These are phyloP conservation scores for Talaromyces atroroseus DNA, from an alignment of 2,329 filamentous ascomycete genomes.

Conservation along the genomic window DNA sequence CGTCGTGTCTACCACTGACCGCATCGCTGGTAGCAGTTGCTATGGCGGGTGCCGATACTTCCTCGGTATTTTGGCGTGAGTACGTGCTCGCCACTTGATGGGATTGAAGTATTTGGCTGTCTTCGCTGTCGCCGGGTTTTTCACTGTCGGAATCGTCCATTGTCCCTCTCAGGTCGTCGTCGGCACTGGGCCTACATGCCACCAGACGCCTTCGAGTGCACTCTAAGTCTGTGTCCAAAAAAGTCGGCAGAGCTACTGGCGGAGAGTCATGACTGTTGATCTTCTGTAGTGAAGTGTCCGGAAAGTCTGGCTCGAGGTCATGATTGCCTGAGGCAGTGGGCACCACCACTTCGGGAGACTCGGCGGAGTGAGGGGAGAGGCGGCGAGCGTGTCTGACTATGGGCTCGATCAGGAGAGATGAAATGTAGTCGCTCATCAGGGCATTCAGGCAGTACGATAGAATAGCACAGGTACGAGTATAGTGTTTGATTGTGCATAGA, in stretches of 20 bases:
- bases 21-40: background rate
- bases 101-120: background rate
- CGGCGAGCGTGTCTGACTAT: constrained; percentile 40
- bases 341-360: constrained; percentile 11
- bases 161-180: constrained; percentile 5
- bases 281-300: constrained; percentile 16
- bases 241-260: background rate
- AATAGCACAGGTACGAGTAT: background rate
- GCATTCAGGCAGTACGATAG: background rate
- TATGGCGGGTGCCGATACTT: background rate
- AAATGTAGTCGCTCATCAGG: constrained; percentile 42
- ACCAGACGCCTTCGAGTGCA: constrained; percentile 5
- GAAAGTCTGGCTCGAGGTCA: constrained; percentile 13
- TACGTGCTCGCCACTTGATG: background rate
- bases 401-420: constrained; percentile 40
- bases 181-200: background rate
- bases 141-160: constrained; percentile 7
- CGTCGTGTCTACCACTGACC: constrained; percentile 1
- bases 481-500: background rate
- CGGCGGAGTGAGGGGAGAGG: constrained; percentile 26
- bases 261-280: constrained; percentile 1
- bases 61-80: background rate
- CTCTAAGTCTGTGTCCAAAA: background rate
- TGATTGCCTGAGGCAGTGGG: constrained; percentile 21
- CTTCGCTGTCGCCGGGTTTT: background rate